Evolutionary conservation across 805 yeast genomes (phyloP), one percentile per base, ranked within the genome.

Genomic region (Ogataea trehalophila): DNA sequence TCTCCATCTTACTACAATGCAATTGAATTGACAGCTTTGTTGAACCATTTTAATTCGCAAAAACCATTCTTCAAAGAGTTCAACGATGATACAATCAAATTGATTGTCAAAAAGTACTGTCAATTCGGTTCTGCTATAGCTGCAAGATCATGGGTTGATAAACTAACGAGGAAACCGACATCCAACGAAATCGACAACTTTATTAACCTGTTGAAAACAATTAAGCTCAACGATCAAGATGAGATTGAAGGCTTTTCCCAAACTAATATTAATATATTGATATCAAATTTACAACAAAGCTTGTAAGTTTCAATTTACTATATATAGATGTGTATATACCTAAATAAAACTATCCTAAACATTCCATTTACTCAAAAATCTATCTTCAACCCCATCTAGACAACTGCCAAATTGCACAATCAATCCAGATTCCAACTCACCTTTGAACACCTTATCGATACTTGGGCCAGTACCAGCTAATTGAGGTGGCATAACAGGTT

Each of bases 371-470:
- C 52, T 42, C 18, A 53, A 38, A 11, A 83, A 74, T 54, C 96
- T 74, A 34, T 76, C 73, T 47, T 81, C 90, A 31, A 87, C 79
- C 8, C 76, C 80, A 14, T 76, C 80, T 40, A 82, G 74, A 42
- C 81, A 73, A 46, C 70, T 89, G 75, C 52, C 84, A 83, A 51
- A 61, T 13, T 50, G 52, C 23, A 50, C 46, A 16, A 59, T 43
- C 14, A 41, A 50, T 37, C 89, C 62, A 56, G 81, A 84, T 56
- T 91, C 94, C 2, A 94, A 85, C 61, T 88, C 86, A 16, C 76
- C 72, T 46, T 71, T 71, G 73, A 86, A 85, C 18, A 85, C 54
- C 59, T 82, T 83, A 43, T 77, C 83, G 3, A 79, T 75, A 46
- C 83, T 69, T 33, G 88, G 83, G 4, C 75, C 81, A 26, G 84